Evolutionary conservation across 441 rosid species (phyloP), one percentile per base, ranked within the genome.

Genomic region (Raphanus hybrid): DNA sequence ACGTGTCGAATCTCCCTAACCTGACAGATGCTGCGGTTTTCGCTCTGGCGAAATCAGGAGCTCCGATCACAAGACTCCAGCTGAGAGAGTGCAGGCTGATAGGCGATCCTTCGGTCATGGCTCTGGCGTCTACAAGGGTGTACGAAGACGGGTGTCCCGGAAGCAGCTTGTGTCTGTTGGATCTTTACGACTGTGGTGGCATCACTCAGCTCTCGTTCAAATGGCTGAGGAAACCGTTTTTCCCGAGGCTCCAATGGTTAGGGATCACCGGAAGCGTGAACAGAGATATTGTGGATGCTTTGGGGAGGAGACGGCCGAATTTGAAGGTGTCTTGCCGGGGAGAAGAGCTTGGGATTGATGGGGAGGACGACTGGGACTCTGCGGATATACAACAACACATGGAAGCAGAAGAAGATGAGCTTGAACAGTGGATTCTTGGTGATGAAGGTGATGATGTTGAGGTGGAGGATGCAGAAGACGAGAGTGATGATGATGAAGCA

Each of bases 191-290:
- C 77, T 94, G 97, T 12, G 97, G 96, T 35, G 86, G 97, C 63
- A 87, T 94, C 16, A 92, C 97, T 0, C 92, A 78, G 9, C 91
- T 94, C 41, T 83, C 96, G 8, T 92, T 86, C 80, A 81, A 87
- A 69, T 94, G 99, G 99, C 81, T 94, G 27, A 90, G 84, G 85
- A 90, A 89, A 75, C 97, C 97, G 0, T 92, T 90, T 70, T 94
- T 92, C 76, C 99, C 97, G 0, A 86, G 87, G 83, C 83, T 94
- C 80, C 89, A 92, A 83, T 90, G 93, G 97, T 78, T 94, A 75
- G 99, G 99, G 48, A 86, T 92, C 78, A 85, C 92, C 0, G 99
- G 94, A 64, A 83, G 92, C 75, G 85, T 86, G 37, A 92, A 89
- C 73, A 86, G 97, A 80, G 96, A 89, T 60, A 84, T 86, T 55